Evolutionary conservation across 2,329 filamentous ascomycete genomes (phyloP), one percentile per base, ranked within the genome.

Genomic region (Pseudonectria buxi): DNA sequence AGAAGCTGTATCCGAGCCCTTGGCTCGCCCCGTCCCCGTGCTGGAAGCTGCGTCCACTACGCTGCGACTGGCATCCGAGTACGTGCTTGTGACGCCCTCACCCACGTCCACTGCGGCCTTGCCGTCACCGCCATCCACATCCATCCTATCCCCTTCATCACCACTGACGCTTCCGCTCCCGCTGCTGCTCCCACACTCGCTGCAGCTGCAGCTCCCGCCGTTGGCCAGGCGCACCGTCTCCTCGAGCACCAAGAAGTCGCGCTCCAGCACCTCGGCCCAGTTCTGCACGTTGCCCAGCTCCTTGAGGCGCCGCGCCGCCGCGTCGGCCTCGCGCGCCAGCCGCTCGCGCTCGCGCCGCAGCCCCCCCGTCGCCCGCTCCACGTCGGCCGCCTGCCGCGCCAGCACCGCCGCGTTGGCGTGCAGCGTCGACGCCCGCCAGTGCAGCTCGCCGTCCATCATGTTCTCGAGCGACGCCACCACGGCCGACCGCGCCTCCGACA

Each of bases 281-380:
- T 89, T 89, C 68, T 90, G 84, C 54, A 90, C 75, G 55, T 88
- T 81, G 15, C 85, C 84, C 42, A 88, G 67, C 68, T 88, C 84
- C 64, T 88, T 89, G 40, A 90, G 65, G 52, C 71, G 72, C 45
- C 72, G 71, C 30, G 75, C 73, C 25, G 80, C 79, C 39, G 70
- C 71, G 46, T 74, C 73, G 5, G 78, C 78, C 48, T 86, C 67
- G 46, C 72, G 72, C 46, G 76, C 72, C 53, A 86, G 71, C 58
- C 76, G 74, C 42, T 80, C 76, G 33, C 73, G 80, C 56, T 87
- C 81, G 46, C 71, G 71, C 32, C 72, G 65, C 56, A 88, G 60
- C 3, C 59, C 71, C 2, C 68, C 72, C 6, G 79, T 78, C 41
- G 78, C 77, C 39, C 69, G 72, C 33, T 61, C 63, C 25, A 88